These are phyloP conservation scores for Guyanaporus albipodus DNA, from an alignment of 768 basidiomycete species.

Conservation along the genomic window DNA sequence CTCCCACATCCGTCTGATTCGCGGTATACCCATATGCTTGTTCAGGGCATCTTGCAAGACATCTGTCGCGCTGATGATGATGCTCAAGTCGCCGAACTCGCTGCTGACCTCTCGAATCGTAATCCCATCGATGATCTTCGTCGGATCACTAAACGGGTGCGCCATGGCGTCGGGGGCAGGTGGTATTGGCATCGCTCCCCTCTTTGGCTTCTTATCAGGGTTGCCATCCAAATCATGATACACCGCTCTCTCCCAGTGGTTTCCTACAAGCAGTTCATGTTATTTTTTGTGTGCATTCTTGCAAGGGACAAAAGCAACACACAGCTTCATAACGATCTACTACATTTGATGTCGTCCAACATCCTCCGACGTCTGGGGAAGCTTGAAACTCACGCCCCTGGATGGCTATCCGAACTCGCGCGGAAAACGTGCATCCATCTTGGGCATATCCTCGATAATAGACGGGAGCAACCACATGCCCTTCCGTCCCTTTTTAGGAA, in stretches of 20 bases:
- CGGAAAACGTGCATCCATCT: not conserved
- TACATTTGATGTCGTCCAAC: not conserved
- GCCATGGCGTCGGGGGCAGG: not conserved
- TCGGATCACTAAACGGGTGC: not conserved
- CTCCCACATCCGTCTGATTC: not conserved
- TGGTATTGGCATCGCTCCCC: not conserved
- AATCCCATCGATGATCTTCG: not conserved
- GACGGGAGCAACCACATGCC: constrained; percentile 33
- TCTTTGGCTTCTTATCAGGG: not conserved
- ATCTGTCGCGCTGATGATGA: not conserved
- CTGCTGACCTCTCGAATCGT: not conserved
- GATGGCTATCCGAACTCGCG: not conserved
- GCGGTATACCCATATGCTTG: not conserved
- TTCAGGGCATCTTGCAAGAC: not conserved
- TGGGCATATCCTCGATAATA: constrained; percentile 22
- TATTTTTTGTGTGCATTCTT: not conserved
- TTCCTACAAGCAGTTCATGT: not conserved
- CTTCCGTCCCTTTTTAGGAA: not conserved
- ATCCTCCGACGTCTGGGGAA: not conserved
- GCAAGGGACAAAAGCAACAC: not conserved
- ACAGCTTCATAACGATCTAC: not conserved
- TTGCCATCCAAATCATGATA: not conserved
- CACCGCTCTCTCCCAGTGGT: not conserved
- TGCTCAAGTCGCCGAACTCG: not conserved
- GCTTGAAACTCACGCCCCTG: not conserved